Conservation (phyloP, 495 filamentous ascomycete species). For the Talaromyces adpressus region DNA sequence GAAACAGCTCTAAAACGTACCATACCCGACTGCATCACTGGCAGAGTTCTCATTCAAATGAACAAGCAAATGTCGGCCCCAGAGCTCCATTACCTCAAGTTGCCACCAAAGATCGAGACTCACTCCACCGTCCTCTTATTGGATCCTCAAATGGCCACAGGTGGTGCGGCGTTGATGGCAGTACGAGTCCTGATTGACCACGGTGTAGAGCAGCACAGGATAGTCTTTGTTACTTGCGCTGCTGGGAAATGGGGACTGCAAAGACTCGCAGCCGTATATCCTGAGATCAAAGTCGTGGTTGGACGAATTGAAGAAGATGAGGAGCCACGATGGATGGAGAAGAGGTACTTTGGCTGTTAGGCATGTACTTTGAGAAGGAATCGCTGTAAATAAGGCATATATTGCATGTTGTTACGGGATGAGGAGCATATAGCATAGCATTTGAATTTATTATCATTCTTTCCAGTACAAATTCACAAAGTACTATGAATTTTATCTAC, state of each 20-base stretch:
- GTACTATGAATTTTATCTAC: neutral
- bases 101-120: constrained; percentile 60
- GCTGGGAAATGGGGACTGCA: constrained; percentile 77
- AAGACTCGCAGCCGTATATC: constrained; percentile 77
- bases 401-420: neutral
- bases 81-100: constrained; percentile 78
- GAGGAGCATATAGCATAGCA: neutral
- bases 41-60: constrained; percentile 84
- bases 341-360: constrained; percentile 71
- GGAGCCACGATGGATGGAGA: constrained; percentile 78
- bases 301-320: constrained; percentile 68
- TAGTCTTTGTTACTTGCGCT: constrained; percentile 83
- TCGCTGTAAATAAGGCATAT: neutral
- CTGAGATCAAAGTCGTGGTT: constrained; percentile 75
- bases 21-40: constrained; percentile 85
- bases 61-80: constrained; percentile 79
- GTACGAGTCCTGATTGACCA: constrained; percentile 91
- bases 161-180: constrained; percentile 92
- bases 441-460: neutral
- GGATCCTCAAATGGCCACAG: constrained; percentile 90
- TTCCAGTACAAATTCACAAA: neutral
- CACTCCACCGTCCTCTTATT: constrained; percentile 79
- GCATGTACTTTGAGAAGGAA: neutral
- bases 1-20: constrained; percentile 84
- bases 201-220: constrained; percentile 76